These are phyloP conservation scores for Plectosphaerella sp. DNA, from an alignment of 2,329 filamentous ascomycete genomes.

Conservation along the genomic window DNA sequence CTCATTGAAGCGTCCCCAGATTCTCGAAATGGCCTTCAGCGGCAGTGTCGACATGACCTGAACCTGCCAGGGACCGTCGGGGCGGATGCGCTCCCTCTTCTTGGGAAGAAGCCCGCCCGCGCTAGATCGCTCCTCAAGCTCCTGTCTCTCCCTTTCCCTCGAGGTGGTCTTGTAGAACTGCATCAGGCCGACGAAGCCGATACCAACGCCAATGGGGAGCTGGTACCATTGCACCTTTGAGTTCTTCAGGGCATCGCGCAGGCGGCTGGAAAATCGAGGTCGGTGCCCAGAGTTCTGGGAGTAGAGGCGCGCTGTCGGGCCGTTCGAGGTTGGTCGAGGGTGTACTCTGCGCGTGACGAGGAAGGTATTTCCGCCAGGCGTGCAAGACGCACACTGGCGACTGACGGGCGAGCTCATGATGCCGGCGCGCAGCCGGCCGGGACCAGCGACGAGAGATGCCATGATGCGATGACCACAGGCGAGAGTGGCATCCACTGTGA, in stretches of 20 bases:
- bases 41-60: slow-evolving; percentile 91
- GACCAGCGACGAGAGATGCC: slow-evolving; percentile 27
- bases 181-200: slow-evolving; percentile 76
- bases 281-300: slow-evolving; percentile 40
- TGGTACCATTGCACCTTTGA: slow-evolving; percentile 78
- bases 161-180: slow-evolving; percentile 75
- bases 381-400: slow-evolving; percentile 19
- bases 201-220: slow-evolving; percentile 81
- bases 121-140: slow-evolving; percentile 37
- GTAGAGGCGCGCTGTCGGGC: slow-evolving; percentile 22
- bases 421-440: slow-evolving; percentile 26
- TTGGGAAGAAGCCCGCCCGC: slow-evolving; percentile 39
- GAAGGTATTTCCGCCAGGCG: slow-evolving; percentile 4
- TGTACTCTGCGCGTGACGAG: slow-evolving; percentile 13
- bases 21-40: slow-evolving; percentile 80
- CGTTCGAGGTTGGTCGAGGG: slow-evolving; percentile 13
- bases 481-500: too few species aligned
- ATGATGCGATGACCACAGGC: slow-evolving; percentile 15
- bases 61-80: slow-evolving; percentile 88
- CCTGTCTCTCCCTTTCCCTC: slow-evolving; percentile 48
- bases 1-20: slow-evolving; percentile 93
- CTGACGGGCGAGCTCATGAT: slow-evolving; percentile 20
- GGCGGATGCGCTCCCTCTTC: slow-evolving; percentile 61
- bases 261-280: slow-evolving; percentile 46
- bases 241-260: slow-evolving; percentile 44